Conservation (phyloP, 306 rosid species). For the Gleditsia sinensis region DNA sequence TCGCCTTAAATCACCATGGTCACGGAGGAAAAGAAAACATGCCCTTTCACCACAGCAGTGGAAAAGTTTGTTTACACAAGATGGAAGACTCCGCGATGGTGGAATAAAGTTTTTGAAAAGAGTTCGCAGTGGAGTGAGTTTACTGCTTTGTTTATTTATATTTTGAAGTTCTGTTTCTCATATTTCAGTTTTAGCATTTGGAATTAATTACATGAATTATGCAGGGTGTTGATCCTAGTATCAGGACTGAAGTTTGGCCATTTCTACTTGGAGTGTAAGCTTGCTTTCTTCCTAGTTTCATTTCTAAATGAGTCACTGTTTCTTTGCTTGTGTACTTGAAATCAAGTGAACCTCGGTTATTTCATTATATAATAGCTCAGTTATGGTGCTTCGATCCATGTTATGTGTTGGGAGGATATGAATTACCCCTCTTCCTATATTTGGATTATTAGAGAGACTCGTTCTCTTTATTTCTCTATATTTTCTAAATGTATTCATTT, state of each 20-base stretch:
- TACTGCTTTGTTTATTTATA: conserved; percentile 15
- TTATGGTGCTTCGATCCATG: conserved; percentile 23
- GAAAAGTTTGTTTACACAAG: conserved; percentile 74
- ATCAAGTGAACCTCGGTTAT: neutral
- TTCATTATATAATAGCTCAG: neutral
- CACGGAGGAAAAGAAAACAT: conserved; percentile 90
- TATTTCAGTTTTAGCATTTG: conserved; percentile 23
- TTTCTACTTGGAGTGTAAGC: conserved; percentile 99
- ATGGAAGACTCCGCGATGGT: conserved; percentile 83
- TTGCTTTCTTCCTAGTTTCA: conserved; percentile 27
- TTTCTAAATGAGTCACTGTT: conserved; percentile 5
- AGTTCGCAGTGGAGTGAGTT: conserved; percentile 99
- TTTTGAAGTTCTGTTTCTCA: neutral
- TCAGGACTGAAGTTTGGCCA: conserved; percentile 98
- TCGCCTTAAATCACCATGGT: conserved; percentile 99
- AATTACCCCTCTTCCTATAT: conserved; percentile 15
- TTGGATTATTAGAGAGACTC: neutral
- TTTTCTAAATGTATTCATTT: conserved; percentile 4
- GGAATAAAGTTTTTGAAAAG: conserved; percentile 88
- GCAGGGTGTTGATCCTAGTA: conserved; percentile 94
- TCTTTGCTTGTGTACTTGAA: conserved; percentile 18
- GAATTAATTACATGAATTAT: conserved; percentile 42
- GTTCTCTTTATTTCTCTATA: neutral
- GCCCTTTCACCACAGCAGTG: conserved; percentile 83
- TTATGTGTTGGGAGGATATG: conserved; percentile 9